phyloP scores from a whole-genome alignment of 805 yeast genomes.

The Pichia ethanolica region DNA sequence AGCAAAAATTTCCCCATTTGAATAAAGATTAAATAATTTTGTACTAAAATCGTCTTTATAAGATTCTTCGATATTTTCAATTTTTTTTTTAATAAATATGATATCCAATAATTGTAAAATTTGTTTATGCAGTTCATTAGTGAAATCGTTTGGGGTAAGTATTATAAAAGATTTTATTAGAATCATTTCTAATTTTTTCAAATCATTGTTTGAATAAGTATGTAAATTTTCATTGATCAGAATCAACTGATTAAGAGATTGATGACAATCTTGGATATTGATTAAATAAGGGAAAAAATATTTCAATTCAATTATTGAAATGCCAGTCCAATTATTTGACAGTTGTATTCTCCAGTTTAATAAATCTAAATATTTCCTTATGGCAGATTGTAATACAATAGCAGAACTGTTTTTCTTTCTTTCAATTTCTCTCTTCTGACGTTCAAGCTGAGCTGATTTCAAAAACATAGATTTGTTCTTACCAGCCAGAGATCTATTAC shows the following conservation, averaged over 20 bases:
- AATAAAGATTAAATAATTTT: neutral
- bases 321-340: conserved; percentile 20
- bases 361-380: conserved; percentile 34
- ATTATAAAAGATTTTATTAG: neutral
- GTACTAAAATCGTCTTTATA: too few relatives aligned
- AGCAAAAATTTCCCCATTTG: too few relatives aligned
- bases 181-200: neutral
- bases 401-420: conserved; percentile 46
- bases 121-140: neutral
- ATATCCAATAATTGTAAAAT: neutral
- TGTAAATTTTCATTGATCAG: neutral
- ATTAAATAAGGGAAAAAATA: conserved; percentile 22
- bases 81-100: neutral
- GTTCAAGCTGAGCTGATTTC: conserved; percentile 57
- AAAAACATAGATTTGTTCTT: conserved; percentile 39
- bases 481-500: conserved; percentile 20
- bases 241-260: conserved; percentile 8
- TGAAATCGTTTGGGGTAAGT: neutral
- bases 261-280: conserved; percentile 4
- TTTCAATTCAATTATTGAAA: conserved; percentile 21
- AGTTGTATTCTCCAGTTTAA: conserved; percentile 20
- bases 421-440: conserved; percentile 55
- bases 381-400: conserved; percentile 39
- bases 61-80: neutral
- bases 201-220: neutral